Base-by-base conservation (phyloP, 306 rosid genomes). In the Glycine soja region DNA sequence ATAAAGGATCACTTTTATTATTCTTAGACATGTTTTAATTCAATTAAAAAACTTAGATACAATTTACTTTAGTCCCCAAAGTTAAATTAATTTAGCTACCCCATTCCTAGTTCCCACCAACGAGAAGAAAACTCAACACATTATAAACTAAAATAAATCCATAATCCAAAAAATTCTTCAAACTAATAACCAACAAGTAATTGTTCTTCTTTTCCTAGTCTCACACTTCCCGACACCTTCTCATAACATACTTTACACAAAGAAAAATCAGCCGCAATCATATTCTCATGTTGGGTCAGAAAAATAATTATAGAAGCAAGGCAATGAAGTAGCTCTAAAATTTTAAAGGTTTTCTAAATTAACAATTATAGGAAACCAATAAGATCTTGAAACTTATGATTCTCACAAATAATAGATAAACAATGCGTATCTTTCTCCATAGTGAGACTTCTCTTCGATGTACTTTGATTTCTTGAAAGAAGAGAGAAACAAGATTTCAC, bases 11-110 rank as follows among this genome's bases (percentile, higher is more conserved):
- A n/a, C 57, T 53, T 53, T 53, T 13, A 1, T 30, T 71, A 6
- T 51, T 30, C 8, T 50, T n/a, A 38, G 6, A 4, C 6, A 34
- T 13, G 42, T 30, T 14, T 50, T n/a, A 4, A 0, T 32, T 14
- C 13, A 2, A 52, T n/a, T 58, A 11, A 69, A 80, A 77, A 1
- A 66, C 52, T 38, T 73, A 85, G 75, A 70, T 75, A 62, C 82
- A 79, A 62, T 15, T 54, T 32, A 63, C 45, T 63, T 2, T 63
- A 34, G 45, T 30, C 8, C n/a, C 53, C 67, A 72, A 81, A 48
- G 80, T 80, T 66, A 81, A 86, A 32, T 51, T 63, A 32, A 34
- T 63, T 38, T 18, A 70, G 51, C 82, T 62, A 62, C 19, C 64
- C 81, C 30, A 11, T 18, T 16, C 14, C 74, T 40, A 68, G 74